Evolutionary conservation across 805 yeast genomes (phyloP).

Genomic region (Candida coleopterorum): DNA sequence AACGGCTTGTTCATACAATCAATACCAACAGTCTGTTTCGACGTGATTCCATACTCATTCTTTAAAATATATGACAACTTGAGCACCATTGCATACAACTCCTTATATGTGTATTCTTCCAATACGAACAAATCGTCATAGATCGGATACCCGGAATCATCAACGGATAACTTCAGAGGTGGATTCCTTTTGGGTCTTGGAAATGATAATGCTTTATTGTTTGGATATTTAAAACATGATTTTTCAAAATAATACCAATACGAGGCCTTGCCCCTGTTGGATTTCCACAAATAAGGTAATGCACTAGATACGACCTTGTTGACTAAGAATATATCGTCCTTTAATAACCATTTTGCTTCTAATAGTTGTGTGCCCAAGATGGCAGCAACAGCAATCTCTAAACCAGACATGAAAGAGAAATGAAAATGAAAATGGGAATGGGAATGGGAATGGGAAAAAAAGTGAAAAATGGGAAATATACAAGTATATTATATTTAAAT

Average conservation of each 20-base stretch:
- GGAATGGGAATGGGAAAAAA: no score
- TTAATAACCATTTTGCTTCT: constrained; percentile 42
- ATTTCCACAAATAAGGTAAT: constrained; percentile 35
- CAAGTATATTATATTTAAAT: no score
- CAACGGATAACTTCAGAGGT: constrained; percentile 19
- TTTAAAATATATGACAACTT: constrained; percentile 62
- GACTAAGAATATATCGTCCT: constrained; percentile 51
- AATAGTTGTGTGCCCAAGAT: constrained; percentile 40
- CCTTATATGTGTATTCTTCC: constrained; percentile 63
- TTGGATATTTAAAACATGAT: constrained; percentile 45
- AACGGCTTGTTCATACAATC: constrained; percentile 81
- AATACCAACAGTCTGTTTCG: constrained; percentile 67
- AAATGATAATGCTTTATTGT: constrained; percentile 59
- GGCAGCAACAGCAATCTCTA: constrained; percentile 41
- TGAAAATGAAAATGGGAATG: no score
- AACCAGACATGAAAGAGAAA: constrained; percentile 26
- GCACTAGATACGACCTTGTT: constrained; percentile 40
- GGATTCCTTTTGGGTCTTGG: constrained; percentile 41
- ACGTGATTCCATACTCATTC: constrained; percentile 56
- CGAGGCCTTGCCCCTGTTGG: constrained; percentile 43
- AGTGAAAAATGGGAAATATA: no score
- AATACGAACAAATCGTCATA: constrained; percentile 54
- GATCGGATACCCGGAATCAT: constrained; percentile 33
- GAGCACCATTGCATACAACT: constrained; percentile 62
- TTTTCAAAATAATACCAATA: constrained; percentile 69